phyloP scores from a whole-genome alignment of 2,329 filamentous ascomycete genomes.

The Trichophyton equinum region DNA sequence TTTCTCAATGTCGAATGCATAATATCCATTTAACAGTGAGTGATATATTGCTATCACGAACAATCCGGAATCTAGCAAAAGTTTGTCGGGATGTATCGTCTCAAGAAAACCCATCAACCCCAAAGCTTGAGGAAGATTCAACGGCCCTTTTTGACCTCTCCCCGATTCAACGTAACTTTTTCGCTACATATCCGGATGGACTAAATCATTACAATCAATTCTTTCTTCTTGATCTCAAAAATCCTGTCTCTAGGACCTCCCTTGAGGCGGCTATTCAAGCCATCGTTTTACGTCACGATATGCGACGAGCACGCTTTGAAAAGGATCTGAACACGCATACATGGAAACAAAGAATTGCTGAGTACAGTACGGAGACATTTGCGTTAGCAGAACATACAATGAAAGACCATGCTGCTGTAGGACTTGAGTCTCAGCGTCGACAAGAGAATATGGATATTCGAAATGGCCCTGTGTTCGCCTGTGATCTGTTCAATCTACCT shows the following conservation, averaged over 20 bases:
- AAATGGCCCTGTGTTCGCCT: conserved; percentile 12
- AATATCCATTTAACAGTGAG: conserved; percentile 40
- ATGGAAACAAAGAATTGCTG: conserved; percentile 12
- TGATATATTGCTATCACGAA: not conserved
- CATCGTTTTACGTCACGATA: conserved; percentile 10
- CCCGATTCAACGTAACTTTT: conserved; percentile 29
- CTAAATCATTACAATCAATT: conserved; percentile 15
- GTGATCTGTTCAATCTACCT: conserved; percentile 2
- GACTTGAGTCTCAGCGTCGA: conserved; percentile 17
- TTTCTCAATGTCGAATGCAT: conserved; percentile 41
- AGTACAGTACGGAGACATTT: conserved; percentile 16
- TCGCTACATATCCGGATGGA: conserved; percentile 14
- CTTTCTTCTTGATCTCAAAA: conserved; percentile 7
- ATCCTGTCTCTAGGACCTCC: not conserved
- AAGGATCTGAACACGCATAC: conserved; percentile 4
- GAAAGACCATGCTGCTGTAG: conserved; percentile 12
- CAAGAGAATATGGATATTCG: conserved; percentile 23
- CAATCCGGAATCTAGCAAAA: not conserved
- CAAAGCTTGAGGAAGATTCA: conserved; percentile 2
- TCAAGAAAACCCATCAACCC: not conserved
- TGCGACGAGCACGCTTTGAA: conserved; percentile 16
- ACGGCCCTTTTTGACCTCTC: conserved; percentile 22
- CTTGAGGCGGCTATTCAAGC: conserved; percentile 8
- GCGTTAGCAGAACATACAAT: conserved; percentile 18
- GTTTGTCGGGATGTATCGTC: too few relatives aligned